Evolutionary conservation across 2,329 filamentous ascomycete genomes (phyloP), one percentile per base, ranked within the genome.

Genomic region (Calonectria pseudoturangicola): DNA sequence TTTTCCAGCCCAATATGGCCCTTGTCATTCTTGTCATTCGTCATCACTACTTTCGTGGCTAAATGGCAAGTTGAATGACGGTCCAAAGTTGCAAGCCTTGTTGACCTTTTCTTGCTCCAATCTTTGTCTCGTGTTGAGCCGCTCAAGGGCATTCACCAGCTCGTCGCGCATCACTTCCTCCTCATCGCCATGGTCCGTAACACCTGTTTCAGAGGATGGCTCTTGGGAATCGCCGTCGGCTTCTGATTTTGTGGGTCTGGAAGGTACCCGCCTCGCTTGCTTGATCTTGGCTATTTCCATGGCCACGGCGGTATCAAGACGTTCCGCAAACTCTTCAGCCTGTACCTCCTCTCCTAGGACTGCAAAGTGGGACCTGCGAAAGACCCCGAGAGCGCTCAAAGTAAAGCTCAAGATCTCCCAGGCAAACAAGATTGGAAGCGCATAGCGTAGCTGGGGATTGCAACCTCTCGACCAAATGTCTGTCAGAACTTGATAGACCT

Each of bases 391-490:
- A 4, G 51, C 51, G 41, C 68, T 66, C 18, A 71, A 28, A 12
- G n/a, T 4, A 12, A 71, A 50, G 18, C 16, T 16, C 3, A 54
- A 33, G 0, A 78, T 25, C 30, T 77, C 75, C 50, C 76, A 78
- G 39, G 74, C 25, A 48, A 78, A 76, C 33, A 78, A n/a, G n/a
- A 78, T 67, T 0, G 76, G 76, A 0, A 78, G 65, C 0, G 76
- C 71, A 33, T 71, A 73, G 15, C 66, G 70, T 15, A 78, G 66
- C 30, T 77, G 71, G 3, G 76, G 76, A n/a, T 73, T 77, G 51
- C 76, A 78, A 1, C 75, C 76, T 7, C n/a, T 18, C 2, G 76
- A 76, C 76, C 76, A 78, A 2, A 63, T 68, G 21, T 77, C 75
- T 21, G 36, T 73, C 25, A 78, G 71, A 13, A 62, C 25, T 45